phyloP scores from a whole-genome alignment of 768 basidiomycete genomes.

The Hygrocybe punicea region DNA sequence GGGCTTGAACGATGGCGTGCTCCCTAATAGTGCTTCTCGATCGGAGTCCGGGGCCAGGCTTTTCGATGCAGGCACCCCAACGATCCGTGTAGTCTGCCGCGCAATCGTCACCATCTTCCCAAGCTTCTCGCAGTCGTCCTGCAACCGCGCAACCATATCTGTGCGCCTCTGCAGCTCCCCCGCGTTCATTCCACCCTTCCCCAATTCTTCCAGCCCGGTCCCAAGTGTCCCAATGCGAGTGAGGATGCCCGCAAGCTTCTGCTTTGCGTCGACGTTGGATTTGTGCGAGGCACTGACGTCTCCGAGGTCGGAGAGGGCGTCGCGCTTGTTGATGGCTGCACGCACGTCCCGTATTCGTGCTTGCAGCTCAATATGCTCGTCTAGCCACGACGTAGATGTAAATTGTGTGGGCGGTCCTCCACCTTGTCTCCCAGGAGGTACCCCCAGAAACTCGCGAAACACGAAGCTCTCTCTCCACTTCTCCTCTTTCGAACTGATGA shows the following conservation, averaged over 20 bases:
- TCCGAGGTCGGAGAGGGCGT: conserved; percentile 72
- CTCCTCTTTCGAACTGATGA: conserved; percentile 76
- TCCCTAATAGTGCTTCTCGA: conserved; percentile 62
- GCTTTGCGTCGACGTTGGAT: conserved; percentile 81
- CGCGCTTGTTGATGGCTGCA: conserved; percentile 82
- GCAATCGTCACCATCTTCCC: conserved; percentile 80
- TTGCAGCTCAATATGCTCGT: conserved; percentile 81
- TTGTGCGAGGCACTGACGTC: conserved; percentile 74
- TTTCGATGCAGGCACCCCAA: conserved; percentile 28
- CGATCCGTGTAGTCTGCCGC: conserved; percentile 47
- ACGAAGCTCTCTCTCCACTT: conserved; percentile 76
- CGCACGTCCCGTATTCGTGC: conserved; percentile 75
- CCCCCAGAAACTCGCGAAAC: conserved; percentile 84
- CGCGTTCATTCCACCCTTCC: conserved; percentile 70
- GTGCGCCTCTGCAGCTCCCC: conserved; percentile 89
- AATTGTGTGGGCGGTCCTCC: conserved; percentile 47
- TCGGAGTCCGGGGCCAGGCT: conserved; percentile 53
- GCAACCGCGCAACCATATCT: conserved; percentile 83
- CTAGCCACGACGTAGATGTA: conserved; percentile 80
- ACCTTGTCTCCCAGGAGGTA: conserved; percentile 62
- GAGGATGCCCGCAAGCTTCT: conserved; percentile 74
- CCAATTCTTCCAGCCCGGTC: conserved; percentile 62
- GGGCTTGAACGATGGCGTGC: conserved; percentile 35
- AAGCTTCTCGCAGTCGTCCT: conserved; percentile 89
- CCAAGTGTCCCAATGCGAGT: conserved; percentile 70